Evolutionary conservation across 495 filamentous ascomycete species (phyloP), one percentile per base, ranked within the genome.

Genomic region (Hyphodiscus hymeniophilus): DNA sequence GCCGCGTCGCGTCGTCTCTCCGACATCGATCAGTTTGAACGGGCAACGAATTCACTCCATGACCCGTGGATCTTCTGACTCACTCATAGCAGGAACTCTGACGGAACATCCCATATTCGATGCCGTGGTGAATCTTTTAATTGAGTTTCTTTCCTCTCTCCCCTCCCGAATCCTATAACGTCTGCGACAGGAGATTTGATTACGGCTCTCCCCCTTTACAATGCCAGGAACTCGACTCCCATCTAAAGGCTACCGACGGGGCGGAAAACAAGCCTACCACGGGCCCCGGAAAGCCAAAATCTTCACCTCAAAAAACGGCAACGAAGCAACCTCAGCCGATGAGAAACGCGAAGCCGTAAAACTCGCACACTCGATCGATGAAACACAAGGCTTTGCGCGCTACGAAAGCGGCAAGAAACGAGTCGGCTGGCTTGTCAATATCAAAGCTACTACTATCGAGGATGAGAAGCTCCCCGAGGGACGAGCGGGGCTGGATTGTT

Each of bases 351-450:
- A 97, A 69, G 79, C 87, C 20, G 80, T 81, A 38, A 79, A 80
- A 24, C 79, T 95, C 39, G 89, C 87, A 22, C 80, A 95, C 66
- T 74, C 76, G 54, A 99, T 99, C 60, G 92, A 97, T 69, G 92
- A 99, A 62, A 71, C 75, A 23, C 87, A 95, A 78, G 92, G 91
- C 17, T 99, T 99, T 63, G 76, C 81, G 16, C 84, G 92, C 32
- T 97, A 89, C 59, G 92, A 99, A 39, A 80, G 86, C 13, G 94
- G 92, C 41, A 80, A 84, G 63, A 85, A 81, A 62, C 85, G 79
- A 49, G 77, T 85, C 35, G 92, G 92, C 42, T 99, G 92, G 92
- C 76, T 99, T 15, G 86, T 88, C 45, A 97, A 96, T 59, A 86
- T 97, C 72, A 88, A 95, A 60, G 79, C 87, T 33, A 96, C 92